Evolutionary conservation across 2,329 filamentous ascomycete species (phyloP).

Genomic region (Remersonia thermophila): DNA sequence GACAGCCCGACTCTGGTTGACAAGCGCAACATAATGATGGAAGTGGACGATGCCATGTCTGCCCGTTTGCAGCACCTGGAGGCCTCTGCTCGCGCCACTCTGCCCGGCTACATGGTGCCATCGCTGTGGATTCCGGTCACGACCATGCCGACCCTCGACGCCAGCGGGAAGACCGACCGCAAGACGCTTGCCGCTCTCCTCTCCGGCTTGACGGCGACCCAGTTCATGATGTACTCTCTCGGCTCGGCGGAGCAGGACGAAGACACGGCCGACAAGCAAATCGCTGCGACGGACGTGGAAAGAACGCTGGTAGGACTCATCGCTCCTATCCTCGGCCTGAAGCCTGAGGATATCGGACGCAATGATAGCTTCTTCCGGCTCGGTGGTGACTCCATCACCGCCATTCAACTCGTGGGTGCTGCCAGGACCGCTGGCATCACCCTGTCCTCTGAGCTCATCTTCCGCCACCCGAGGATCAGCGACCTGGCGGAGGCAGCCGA

Average conservation of each 20-base stretch:
- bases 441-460: conserved; percentile 14
- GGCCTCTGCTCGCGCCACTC: not conserved
- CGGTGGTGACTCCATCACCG: conserved; percentile 24
- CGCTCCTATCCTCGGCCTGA: conserved; percentile 20
- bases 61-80: not conserved
- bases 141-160: not conserved
- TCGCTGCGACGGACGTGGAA: conserved; percentile 27
- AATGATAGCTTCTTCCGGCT: conserved; percentile 25
- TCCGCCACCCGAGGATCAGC: conserved; percentile 11
- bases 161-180: conserved; percentile 2
- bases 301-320: conserved; percentile 34
- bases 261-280: no score
- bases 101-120: conserved; percentile 1
- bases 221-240: not conserved
- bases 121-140: conserved; percentile 1
- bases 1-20: not conserved
- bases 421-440: conserved; percentile 13
- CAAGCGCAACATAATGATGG: not conserved
- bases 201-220: not conserved
- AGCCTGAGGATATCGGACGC: conserved; percentile 5
- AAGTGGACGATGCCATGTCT: not conserved
- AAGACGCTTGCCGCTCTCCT: not conserved
- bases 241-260: not conserved
- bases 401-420: conserved; percentile 33
- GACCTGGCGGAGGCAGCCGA: conserved; percentile 16